These are phyloP conservation scores for Triticum monococcum DNA, from an alignment of 176 grass and related monocot genomes.

Conservation along the genomic window DNA sequence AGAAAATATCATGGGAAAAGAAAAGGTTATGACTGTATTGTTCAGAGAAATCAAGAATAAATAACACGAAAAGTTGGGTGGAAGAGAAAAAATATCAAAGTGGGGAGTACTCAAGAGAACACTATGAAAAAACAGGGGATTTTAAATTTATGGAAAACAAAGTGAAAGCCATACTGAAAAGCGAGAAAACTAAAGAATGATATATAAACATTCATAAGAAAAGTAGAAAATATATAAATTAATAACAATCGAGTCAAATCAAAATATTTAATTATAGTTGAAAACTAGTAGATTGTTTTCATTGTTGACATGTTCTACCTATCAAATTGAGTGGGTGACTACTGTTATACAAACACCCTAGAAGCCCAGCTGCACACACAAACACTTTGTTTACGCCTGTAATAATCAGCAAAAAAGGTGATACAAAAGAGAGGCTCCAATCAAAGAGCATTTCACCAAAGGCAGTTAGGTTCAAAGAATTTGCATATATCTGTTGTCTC, in stretches of 20 bases:
- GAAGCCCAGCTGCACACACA: neutral
- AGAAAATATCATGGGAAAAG: neutral
- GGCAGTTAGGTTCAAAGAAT: conserved; percentile 34
- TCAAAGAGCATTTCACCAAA: neutral
- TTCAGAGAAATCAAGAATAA: neutral
- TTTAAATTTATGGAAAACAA: neutral
- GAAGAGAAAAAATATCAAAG: neutral
- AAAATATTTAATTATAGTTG: neutral
- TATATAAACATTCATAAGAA: no score
- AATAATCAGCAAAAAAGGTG: neutral
- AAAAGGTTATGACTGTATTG: neutral
- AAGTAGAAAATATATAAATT: no score
- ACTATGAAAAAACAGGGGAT: neutral
- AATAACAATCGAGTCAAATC: no score
- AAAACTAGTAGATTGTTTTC: neutral
- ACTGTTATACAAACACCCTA: neutral
- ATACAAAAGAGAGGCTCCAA: neutral
- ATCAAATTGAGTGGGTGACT: neutral
- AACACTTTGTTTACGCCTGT: neutral
- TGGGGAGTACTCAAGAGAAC: neutral
- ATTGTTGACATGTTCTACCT: neutral
- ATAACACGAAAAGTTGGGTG: neutral
- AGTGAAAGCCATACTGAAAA: neutral
- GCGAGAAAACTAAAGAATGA: neutral
- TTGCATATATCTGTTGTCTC: conserved; percentile 17